A percentile compares a stretch with the other conserved stretches of the same genome.
Conservation (phyloP, 495 filamentous ascomycete species). For the Pyronema omphalodes region DNA sequence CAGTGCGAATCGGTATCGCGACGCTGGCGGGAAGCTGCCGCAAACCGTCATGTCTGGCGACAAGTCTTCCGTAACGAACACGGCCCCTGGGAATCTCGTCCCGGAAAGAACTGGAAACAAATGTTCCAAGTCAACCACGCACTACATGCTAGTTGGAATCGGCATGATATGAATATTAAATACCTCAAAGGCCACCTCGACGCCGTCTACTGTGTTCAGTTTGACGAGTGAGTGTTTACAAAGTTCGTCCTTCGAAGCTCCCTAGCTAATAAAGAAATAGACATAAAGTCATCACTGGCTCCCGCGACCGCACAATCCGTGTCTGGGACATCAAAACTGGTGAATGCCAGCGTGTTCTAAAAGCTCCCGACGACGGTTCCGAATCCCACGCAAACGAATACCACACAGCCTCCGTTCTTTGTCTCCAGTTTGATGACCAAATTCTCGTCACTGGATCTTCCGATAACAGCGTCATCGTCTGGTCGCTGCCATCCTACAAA, state of each 20-base stretch:
- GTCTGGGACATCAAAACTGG: constrained; percentile 85
- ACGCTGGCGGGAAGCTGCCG: constrained; percentile 17
- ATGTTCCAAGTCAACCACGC: constrained; percentile 59
- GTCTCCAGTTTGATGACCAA: constrained; percentile 78
- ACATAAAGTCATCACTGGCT: constrained; percentile 89
- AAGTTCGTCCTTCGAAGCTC: neutral
- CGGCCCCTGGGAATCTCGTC: constrained; percentile 23
- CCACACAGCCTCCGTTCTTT: constrained; percentile 82
- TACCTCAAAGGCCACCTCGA: constrained; percentile 85
- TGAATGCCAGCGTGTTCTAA: constrained; percentile 65
- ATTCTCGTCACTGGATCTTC: constrained; percentile 92
- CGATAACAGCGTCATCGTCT: constrained; percentile 79
- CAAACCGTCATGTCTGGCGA: constrained; percentile 21
- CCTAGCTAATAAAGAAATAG: constrained; percentile 26
- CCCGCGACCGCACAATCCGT: constrained; percentile 82
- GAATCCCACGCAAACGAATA: constrained; percentile 27
- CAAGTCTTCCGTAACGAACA: constrained; percentile 18
- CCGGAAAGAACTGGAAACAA: constrained; percentile 58
- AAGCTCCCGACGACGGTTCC: constrained; percentile 22
- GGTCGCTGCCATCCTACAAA: constrained; percentile 60
- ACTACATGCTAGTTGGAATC: constrained; percentile 60
- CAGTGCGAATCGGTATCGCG: constrained; percentile 23
- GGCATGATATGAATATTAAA: constrained; percentile 56
- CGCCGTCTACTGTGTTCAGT: constrained; percentile 93
- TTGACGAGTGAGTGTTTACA: constrained; percentile 60